A percentile compares a stretch with the other conserved stretches of the same genome.
Evolutionary conservation across 1,284 basidiomycete species (phyloP).

Genomic region (Polyporus tsugae): DNA sequence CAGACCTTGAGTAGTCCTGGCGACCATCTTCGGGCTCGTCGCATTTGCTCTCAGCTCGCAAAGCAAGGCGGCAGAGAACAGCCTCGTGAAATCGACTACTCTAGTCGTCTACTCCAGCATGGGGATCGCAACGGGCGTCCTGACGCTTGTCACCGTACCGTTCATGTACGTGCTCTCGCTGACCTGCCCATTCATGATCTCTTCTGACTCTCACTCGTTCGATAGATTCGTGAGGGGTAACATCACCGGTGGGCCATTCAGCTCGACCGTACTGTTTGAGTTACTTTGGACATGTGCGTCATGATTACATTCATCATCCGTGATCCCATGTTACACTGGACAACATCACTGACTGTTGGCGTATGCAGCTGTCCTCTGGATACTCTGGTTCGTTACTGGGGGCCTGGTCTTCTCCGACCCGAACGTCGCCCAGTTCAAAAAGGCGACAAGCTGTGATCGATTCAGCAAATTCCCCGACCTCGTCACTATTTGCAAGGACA

Average conservation of each 20-base stretch:
- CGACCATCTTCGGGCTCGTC: background rate
- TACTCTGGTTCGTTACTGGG: constrained; percentile 11
- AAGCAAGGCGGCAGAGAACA: background rate
- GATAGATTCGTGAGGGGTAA: constrained; percentile 12
- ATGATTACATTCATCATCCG: background rate
- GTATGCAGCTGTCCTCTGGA: constrained; percentile 17
- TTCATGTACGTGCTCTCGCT: constrained; percentile 19
- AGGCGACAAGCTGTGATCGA: background rate
- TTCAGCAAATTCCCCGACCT: background rate
- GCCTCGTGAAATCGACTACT: background rate
- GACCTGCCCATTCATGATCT: background rate
- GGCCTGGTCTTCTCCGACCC: background rate
- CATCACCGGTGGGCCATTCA: background rate
- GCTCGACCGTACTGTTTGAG: constrained; percentile 19
- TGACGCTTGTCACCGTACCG: constrained; percentile 17
- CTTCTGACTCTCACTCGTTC: background rate
- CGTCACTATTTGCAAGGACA: constrained; percentile 9
- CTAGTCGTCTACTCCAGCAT: constrained; percentile 20
- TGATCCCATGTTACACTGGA: background rate
- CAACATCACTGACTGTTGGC: background rate
- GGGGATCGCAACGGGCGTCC: constrained; percentile 20
- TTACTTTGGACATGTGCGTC: constrained; percentile 20
- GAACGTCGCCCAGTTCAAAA: background rate
- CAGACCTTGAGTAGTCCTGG: background rate
- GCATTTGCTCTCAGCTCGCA: background rate